These are phyloP conservation scores for Saturnispora sanitii DNA, from an alignment of 805 yeast genomes.

Conservation along the genomic window DNA sequence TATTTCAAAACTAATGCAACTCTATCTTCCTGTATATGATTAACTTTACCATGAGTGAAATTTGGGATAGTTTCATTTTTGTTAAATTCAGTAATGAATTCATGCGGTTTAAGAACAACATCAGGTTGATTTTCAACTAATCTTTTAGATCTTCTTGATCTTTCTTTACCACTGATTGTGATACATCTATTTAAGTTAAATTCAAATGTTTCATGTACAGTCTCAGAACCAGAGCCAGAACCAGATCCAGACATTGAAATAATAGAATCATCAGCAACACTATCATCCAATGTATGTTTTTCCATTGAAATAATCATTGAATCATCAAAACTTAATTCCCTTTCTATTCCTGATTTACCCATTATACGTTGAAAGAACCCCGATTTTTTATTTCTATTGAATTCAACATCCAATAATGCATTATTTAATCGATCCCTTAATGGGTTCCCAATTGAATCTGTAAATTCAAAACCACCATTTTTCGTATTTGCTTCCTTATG, in stretches of 20 bases:
- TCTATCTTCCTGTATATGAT: constrained; percentile 12
- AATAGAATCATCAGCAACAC: neutral
- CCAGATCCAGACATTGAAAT: neutral
- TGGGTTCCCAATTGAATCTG: constrained; percentile 13
- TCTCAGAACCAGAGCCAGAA: neutral
- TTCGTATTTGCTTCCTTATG: constrained; percentile 41
- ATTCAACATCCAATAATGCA: constrained; percentile 9
- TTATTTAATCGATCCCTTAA: constrained; percentile 27
- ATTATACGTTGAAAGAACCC: constrained; percentile 6
- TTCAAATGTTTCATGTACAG: neutral
- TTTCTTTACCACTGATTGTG: constrained; percentile 58
- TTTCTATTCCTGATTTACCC: constrained; percentile 7
- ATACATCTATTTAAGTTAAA: constrained; percentile 61
- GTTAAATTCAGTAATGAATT: constrained; percentile 34
- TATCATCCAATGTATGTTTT: constrained; percentile 6
- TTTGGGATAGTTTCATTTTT: constrained; percentile 33
- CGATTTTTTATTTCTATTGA: constrained; percentile 17
- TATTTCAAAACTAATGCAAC: constrained; percentile 23
- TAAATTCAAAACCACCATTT: constrained; percentile 7
- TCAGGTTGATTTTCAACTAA: constrained; percentile 51
- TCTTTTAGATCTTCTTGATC: constrained; percentile 58
- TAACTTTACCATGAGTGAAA: constrained; percentile 15
- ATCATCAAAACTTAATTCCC: constrained; percentile 27
- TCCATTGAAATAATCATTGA: constrained; percentile 21
- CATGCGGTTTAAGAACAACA: constrained; percentile 54